A percentile compares a stretch with the other conserved stretches of the same genome.
These are phyloP conservation scores for Xerocomus spinulosus DNA, from an alignment of 768 basidiomycete species.

Conservation along the genomic window DNA sequence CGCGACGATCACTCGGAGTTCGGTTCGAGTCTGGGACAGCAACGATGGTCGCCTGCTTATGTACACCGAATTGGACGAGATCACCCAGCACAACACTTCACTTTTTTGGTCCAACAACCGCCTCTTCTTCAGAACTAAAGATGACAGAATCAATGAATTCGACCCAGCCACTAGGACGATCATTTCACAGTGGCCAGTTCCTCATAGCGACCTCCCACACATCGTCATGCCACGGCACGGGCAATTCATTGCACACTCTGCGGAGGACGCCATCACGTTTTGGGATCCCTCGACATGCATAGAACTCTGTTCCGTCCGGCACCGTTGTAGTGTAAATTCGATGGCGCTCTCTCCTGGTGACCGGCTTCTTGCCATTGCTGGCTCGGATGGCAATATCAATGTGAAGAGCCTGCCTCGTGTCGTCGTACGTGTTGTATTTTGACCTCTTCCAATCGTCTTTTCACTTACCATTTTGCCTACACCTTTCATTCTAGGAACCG, in stretches of 20 bases:
- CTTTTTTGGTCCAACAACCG: neutral
- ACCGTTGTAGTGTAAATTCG: no score
- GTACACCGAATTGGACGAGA: no score
- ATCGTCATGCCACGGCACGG: neutral
- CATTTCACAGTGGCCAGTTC: neutral
- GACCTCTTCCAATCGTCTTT: no score
- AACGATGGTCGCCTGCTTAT: neutral
- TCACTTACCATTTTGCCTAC: no score
- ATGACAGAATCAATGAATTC: neutral
- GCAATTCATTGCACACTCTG: neutral
- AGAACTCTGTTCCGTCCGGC: neutral
- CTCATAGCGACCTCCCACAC: neutral
- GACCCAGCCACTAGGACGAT: neutral
- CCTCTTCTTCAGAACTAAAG: neutral
- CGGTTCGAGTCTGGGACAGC: neutral
- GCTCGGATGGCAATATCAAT: no score
- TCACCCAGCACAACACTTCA: neutral
- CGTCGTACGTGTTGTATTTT: no score
- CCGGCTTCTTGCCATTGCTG: no score
- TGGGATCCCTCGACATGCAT: neutral
- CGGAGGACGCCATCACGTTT: neutral
- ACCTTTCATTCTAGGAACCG: no score
- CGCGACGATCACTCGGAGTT: neutral
- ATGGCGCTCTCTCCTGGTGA: no score
- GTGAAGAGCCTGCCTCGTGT: no score